phyloP scores from a whole-genome alignment of 192 early-diverging fungal species.

The Dimargaris verticillata region DNA sequence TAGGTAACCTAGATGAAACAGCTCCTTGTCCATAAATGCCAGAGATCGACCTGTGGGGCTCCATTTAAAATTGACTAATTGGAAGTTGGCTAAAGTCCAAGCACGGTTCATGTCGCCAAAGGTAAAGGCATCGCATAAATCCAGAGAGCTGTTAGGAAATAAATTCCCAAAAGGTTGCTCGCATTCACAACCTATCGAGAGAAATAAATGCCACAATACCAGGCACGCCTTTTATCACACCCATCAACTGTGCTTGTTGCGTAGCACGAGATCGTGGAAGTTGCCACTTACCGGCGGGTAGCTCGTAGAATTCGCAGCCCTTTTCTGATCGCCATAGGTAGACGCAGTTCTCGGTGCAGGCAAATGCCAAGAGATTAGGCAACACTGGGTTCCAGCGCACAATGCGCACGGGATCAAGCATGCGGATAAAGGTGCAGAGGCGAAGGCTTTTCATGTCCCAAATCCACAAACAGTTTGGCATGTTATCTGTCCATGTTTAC shows the following conservation, averaged over 20 bases:
- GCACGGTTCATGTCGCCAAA: constrained; percentile 8
- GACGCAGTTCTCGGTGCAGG: constrained; percentile 23
- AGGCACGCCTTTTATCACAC: background rate
- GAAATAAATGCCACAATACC: background rate
- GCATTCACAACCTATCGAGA: background rate
- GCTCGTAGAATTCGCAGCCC: constrained; percentile 30
- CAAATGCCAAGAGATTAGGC: constrained; percentile 28
- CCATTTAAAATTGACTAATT: constrained; percentile 29
- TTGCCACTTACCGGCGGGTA: constrained; percentile 24
- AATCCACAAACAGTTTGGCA: constrained; percentile 37
- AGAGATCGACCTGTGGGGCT: constrained; percentile 36
- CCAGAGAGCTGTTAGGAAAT: background rate
- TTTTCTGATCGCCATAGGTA: constrained; percentile 29
- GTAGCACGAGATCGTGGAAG: background rate
- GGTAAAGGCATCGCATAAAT: background rate
- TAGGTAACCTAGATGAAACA: constrained; percentile 30
- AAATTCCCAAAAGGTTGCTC: background rate
- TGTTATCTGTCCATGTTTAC: constrained; percentile 23
- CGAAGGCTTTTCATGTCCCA: constrained; percentile 28
- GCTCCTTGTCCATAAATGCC: constrained; percentile 42
- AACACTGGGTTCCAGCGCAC: constrained; percentile 34
- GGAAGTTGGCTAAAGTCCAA: constrained; percentile 24
- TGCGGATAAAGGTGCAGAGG: constrained; percentile 26
- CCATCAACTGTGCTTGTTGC: background rate
- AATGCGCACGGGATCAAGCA: constrained; percentile 20